A percentile compares a stretch with the other conserved stretches of the same genome.
These are phyloP conservation scores for Magnusiomyces starmeri DNA, from an alignment of 1,139 yeast species.

Conservation along the genomic window DNA sequence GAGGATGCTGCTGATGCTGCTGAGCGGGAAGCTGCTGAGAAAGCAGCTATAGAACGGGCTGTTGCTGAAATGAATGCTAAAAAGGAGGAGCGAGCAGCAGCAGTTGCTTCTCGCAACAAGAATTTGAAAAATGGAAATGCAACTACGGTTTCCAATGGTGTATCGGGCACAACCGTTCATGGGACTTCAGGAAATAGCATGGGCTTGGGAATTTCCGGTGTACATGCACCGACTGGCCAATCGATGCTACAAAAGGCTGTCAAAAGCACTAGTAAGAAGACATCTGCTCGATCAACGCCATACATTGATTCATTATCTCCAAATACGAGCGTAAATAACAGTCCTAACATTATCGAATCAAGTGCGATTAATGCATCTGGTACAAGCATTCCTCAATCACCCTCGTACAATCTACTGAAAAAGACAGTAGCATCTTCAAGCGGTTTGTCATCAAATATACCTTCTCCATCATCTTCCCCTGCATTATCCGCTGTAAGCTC, in stretches of 20 bases:
- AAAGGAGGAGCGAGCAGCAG: constrained; percentile 7
- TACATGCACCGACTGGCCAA: too few species aligned
- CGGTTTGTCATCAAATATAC: not conserved
- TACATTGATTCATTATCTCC: not conserved
- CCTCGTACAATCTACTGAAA: too few species aligned
- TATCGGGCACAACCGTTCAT: not conserved
- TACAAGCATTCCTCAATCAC: not conserved
- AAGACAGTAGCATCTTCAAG: too few species aligned
- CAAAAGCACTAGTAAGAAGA: not conserved
- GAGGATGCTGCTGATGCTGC: constrained; percentile 13
- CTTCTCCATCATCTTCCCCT: not conserved
- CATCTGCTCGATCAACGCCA: not conserved
- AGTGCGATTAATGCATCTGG: not conserved
- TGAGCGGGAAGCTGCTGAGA: not conserved
- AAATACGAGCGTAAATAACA: not conserved
- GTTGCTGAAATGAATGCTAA: constrained; percentile 9
- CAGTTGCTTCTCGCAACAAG: constrained; percentile 3
- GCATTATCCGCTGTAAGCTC: not conserved
- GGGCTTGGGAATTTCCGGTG: not conserved
- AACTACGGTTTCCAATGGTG: not conserved
- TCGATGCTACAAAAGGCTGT: constrained; percentile 10
- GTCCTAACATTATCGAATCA: not conserved
- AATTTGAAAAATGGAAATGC: constrained; percentile 1
- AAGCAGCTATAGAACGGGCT: constrained; percentile 9
- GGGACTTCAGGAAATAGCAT: not conserved